Evolutionary conservation across 2,329 filamentous ascomycete genomes (phyloP), one percentile per base, ranked within the genome.

Genomic region (Scolecobasidium constrictum): DNA sequence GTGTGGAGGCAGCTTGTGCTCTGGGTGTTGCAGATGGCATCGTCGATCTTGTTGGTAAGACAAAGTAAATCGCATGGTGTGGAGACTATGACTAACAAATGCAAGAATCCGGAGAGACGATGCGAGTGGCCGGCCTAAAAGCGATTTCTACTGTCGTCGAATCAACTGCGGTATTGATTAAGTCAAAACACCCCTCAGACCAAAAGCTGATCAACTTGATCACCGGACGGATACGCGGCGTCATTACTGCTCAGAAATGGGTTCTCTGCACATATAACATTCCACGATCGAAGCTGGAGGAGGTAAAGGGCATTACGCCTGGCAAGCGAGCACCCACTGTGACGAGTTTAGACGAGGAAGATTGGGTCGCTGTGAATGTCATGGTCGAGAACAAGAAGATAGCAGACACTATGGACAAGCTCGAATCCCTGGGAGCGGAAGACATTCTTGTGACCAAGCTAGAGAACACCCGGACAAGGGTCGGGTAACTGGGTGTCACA

Each of bases 211-310:
- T 96, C 43, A 77, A 90, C 17, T 71, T 94, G 45, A 93, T 98
- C 56, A 77, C 83, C 20, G 81, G 82, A 9, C 80, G 92, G 55
- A 94, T 98, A 57, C 76, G 78, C 46, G 92, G 92, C 62, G 88
- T 98, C 49, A 96, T 98, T 58, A 90, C 75, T 34, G 92, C 92
- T 7, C 86, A 98, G 67, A 82, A 79, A 63, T 96, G 84, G 59
- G 86, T 96, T 20, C 77, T 96, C 21, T 96, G 92, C 69, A 87
- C 93, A 58, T 98, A 96, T 73, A 98, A 98, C 66, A 77, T 96
- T 46, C 75, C 84, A 52, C 78, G 88, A 47, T 60, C 65, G 38
- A 74, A 76, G 42, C 75, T 98, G 44, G 56, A 70, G 5, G 67
- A 69, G 22, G 88, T 84, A 6, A 77, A 73, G 37, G 74, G 74